Base-by-base conservation (phyloP, 352 stramenopile genomes). In the Hyaloperonospora arabidopsidis region DNA sequence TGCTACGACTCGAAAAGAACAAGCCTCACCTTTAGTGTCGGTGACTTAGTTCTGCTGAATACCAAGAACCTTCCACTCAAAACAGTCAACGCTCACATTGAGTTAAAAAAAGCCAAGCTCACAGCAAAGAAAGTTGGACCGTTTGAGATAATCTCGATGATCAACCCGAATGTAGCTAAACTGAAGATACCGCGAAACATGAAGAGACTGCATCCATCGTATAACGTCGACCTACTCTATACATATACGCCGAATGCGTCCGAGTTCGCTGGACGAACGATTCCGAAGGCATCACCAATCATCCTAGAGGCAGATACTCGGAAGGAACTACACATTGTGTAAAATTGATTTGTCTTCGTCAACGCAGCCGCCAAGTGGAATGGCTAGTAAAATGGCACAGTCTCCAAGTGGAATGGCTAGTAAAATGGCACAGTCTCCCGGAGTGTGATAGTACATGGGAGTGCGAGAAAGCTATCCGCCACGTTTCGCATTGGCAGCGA, bases 401-500 rank as follows among this genome's bases (percentile, higher is more conserved):
- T 6, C 40, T 48, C 19, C n/a, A n/a, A n/a, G n/a, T n/a, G n/a
- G n/a, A n/a, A n/a, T n/a, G n/a, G n/a, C n/a, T n/a, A n/a, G n/a
- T n/a, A n/a, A n/a, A n/a, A n/a, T n/a, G n/a, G n/a, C n/a, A n/a
- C n/a, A n/a, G n/a, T n/a, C n/a, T n/a, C n/a, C n/a, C 41, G 18
- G 21, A 48, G 18, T 48, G 41, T 48, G 19, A 48, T 7, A 48
- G 19, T 39, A 49, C 43, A 15, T 54, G 23, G 43, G 48, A 57
- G 54, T 22, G 12, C 22, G 46, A 61, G 40, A 56, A 56, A 41
- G 18, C 23, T 45, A 54, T 54, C 25, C 51, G 39, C 12, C 36
- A 51, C 14, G 54, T 54, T 8, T 61, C 54, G 15, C 46, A 54
- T 38, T 51, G 54, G 54, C 41, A 54, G 34, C 18, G 29, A 50